Conservation (phyloP, 805 yeast species). For the Metschnikowia santaceciliae region DNA sequence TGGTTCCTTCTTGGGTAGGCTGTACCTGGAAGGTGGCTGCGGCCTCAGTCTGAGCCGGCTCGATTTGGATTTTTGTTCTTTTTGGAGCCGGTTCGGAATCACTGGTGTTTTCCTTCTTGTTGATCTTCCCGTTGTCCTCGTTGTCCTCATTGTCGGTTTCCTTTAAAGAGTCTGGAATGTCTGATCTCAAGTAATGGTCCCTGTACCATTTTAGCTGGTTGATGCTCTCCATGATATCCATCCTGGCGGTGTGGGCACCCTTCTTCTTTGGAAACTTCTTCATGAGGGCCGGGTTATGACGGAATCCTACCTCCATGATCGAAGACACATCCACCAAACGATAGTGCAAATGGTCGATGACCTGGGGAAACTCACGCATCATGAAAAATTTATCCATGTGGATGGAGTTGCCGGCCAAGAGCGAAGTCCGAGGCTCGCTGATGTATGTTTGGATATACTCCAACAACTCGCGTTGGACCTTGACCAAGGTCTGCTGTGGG, state of each 20-base stretch:
- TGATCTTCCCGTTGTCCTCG: not conserved
- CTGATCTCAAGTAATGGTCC: conserved; percentile 52
- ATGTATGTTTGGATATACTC: conserved; percentile 56
- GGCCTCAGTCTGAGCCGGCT: not conserved
- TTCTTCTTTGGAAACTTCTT: conserved; percentile 57
- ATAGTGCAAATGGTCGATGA: conserved; percentile 59
- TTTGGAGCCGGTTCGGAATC: not conserved
- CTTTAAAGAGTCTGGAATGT: conserved; percentile 8
- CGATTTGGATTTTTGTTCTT: not conserved
- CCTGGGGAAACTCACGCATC: conserved; percentile 76
- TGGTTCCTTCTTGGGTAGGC: not conserved
- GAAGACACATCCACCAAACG: conserved; percentile 89
- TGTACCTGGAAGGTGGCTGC: not conserved
- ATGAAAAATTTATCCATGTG: conserved; percentile 89
- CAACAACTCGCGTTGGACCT: conserved; percentile 65
- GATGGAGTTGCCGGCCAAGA: conserved; percentile 87
- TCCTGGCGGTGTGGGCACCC: conserved; percentile 77
- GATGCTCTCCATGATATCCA: conserved; percentile 88
- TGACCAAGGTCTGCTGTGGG: conserved; percentile 45
- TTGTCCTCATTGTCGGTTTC: not conserved
- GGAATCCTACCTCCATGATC: conserved; percentile 69
- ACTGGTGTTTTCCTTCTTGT: not conserved
- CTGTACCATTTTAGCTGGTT: conserved; percentile 75
- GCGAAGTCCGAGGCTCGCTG: conserved; percentile 51
- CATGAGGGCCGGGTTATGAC: conserved; percentile 70